Evolutionary conservation across 345 rosid genomes (phyloP), one percentile per base, ranked within the genome.

Genomic region (Citrus medica): DNA sequence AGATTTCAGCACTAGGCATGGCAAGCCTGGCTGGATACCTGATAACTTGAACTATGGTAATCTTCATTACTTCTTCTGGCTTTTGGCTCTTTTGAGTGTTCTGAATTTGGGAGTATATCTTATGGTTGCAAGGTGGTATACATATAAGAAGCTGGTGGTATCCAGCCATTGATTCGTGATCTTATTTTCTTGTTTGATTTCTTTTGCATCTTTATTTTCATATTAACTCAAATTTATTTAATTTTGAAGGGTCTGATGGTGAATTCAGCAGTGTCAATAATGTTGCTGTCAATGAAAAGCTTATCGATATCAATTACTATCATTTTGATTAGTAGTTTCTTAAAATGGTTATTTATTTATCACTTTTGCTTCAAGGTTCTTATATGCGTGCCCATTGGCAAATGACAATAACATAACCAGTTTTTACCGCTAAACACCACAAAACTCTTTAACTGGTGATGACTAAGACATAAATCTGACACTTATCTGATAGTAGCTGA

Each of bases 1-100:
- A 68, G 79, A 59, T 63, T n/a, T 82, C n/a, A 89, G 86, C 16
- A 81, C 72, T 7, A 71, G 78, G 32, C 19, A 85, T 48, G 89
- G 89, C 8, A 66, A 77, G 73, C 81, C 78, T 53, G 86, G 89
- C 19, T 89, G 90, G 89, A 85, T 87, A 35, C 90, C 89, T 38
- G 85, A 89, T 67, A 87, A 89, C 73, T 76, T 89, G 85, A 89
- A 87, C 81, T 67, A 35, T 51, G 88, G 84, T 0, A 86, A 80
- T 76, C 85, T 85, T 16, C 83, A 87, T 69, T 85, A 89, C 79
- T 89, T 81, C 32, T 89, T 82, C 83, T 87, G 78, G 78, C 74
- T 78, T 42, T 8, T 81, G 72, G 78, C 80, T 30, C 72, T 37
- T 12, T 13, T 78, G 38, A 80, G 75, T 48, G 51, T 70, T 16